These are phyloP conservation scores for Noccaea caerulescens DNA, from an alignment of 345 rosid genomes.

Conservation along the genomic window DNA sequence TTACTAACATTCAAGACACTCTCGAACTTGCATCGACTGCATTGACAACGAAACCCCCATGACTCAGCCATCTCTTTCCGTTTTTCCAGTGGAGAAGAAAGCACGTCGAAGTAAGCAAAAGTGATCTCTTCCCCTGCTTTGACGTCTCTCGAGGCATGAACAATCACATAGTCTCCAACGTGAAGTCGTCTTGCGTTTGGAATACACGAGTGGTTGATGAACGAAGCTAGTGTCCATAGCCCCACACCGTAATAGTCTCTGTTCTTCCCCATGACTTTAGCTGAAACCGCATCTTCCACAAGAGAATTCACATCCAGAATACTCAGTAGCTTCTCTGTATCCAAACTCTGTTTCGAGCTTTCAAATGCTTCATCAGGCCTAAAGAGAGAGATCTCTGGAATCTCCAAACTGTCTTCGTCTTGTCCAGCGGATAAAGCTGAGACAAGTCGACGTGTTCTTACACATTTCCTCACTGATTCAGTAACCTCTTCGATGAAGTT, in stretches of 20 bases:
- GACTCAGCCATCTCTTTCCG: constrained; percentile 64
- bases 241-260: constrained; percentile 80
- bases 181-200: constrained; percentile 80
- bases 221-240: constrained; percentile 73
- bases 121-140: constrained; percentile 86
- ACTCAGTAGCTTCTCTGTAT: constrained; percentile 56
- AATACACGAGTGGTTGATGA: constrained; percentile 81
- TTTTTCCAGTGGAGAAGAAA: constrained; percentile 51
- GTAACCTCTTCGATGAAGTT: constrained; percentile 62
- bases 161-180: constrained; percentile 65
- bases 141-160: constrained; percentile 77
- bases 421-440: constrained; percentile 62
- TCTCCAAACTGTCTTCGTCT: constrained; percentile 56
- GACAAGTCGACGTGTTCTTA: constrained; percentile 50
- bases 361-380: constrained; percentile 54
- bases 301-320: constrained; percentile 85
- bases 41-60: constrained; percentile 77
- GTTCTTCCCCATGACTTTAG: constrained; percentile 77
- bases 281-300: constrained; percentile 78
- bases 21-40: constrained; percentile 76
- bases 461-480: constrained; percentile 51
- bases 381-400: constrained; percentile 63
- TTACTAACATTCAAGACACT: constrained; percentile 46
- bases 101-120: constrained; percentile 68
- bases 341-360: constrained; percentile 42